Percentiles rank a stretch among this genome's conserved stretches.
Conservation (phyloP, 345 rosid species). For the Salix purpurea region DNA sequence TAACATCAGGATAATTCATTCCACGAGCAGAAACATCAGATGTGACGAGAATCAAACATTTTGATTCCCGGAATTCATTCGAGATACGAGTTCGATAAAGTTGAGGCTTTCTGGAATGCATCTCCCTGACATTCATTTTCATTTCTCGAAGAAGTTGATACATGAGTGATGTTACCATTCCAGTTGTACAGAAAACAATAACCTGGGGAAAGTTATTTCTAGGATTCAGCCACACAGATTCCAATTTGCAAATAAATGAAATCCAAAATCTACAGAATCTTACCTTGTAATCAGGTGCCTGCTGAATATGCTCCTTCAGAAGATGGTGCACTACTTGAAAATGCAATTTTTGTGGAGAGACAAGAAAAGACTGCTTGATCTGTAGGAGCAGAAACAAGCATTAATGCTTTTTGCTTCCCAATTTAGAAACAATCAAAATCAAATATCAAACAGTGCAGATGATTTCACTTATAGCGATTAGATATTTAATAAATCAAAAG, state of each 20-base stretch:
- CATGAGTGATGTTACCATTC: conserved; percentile 80
- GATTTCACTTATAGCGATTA: background rate
- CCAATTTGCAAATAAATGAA: background rate
- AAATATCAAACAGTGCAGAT: background rate
- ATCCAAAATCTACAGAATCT: conserved; percentile 6
- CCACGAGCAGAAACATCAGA: conserved; percentile 95
- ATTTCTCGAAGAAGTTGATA: conserved; percentile 68
- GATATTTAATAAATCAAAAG: background rate
- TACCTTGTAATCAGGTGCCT: conserved; percentile 74
- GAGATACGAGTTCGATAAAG: conserved; percentile 66
- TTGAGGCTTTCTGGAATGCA: conserved; percentile 90
- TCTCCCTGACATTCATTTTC: conserved; percentile 83
- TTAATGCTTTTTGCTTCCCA: conserved; percentile 9
- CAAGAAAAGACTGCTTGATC: conserved; percentile 71
- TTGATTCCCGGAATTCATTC: conserved; percentile 81
- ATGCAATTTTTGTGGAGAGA: conserved; percentile 70
- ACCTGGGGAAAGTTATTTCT: conserved; percentile 44
- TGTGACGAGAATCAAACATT: conserved; percentile 67
- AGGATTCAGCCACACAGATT: conserved; percentile 8
- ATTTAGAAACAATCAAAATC: conserved; percentile 4
- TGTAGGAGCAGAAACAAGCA: conserved; percentile 23
- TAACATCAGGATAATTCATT: conserved; percentile 92
- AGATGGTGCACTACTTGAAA: conserved; percentile 69
- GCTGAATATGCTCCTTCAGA: conserved; percentile 57
- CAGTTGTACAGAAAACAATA: conserved; percentile 86